Conservation (phyloP, 305 asterid genomes). For the Fraxinus latifolia region DNA sequence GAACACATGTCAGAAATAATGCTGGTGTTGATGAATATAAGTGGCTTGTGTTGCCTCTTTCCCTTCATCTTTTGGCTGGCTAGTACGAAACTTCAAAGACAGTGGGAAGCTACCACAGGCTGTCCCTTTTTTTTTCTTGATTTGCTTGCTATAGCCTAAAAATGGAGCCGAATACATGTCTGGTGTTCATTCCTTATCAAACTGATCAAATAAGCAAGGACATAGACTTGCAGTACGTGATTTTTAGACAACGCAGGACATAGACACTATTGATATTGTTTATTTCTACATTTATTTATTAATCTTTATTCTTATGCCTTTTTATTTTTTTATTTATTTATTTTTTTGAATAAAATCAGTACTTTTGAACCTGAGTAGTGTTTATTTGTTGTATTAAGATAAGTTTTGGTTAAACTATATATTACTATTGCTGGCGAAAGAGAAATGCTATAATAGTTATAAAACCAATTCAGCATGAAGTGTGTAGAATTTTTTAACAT, state of each 20-base stretch:
- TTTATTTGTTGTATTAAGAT: not conserved
- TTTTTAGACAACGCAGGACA: not conserved
- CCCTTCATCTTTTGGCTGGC: constrained; percentile 19
- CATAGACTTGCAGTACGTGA: not conserved
- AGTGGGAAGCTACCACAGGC: not conserved
- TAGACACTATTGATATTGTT: not conserved
- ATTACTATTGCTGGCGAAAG: not conserved
- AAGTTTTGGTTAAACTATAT: not conserved
- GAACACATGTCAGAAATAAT: not conserved
- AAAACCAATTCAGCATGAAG: not conserved
- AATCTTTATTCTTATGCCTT: not conserved
- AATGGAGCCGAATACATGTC: not conserved
- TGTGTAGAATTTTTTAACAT: too few relatives aligned
- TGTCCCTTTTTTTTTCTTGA: not conserved
- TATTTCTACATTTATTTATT: not conserved
- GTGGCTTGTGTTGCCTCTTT: not conserved
- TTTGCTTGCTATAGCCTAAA: not conserved
- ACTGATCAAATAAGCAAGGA: not conserved
- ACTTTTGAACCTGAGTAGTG: not conserved
- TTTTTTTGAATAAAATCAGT: not conserved
- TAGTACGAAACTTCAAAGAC: not conserved
- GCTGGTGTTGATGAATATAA: constrained; percentile 12
- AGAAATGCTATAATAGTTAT: not conserved
- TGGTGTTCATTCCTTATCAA: constrained; percentile 9
- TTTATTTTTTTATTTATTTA: not conserved